Evolutionary conservation across 768 basidiomycete species (phyloP), one percentile per base, ranked within the genome.

Genomic region (Tulasnella sp.): DNA sequence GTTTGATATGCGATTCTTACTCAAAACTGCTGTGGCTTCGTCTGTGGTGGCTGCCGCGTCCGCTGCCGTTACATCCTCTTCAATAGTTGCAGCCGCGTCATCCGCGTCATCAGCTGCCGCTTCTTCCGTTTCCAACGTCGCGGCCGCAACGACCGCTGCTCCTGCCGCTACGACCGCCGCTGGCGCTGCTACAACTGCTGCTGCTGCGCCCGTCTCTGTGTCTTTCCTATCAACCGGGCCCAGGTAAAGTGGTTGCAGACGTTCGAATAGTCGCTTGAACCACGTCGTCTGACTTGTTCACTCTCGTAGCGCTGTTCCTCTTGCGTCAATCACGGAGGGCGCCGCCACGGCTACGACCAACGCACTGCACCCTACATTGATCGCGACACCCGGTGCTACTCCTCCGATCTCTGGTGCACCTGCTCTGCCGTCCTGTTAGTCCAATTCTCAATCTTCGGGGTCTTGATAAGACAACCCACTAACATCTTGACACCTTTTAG

Each of bases 331-430:
- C 61, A 70, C 74, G 24, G 73, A 76, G 2, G 72, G 67, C 51
- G 76, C 76, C 9, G 41, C 75, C 26, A 73, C 73, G 45, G 73
- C 73, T 21, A 56, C 74, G 0, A 82, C 82, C 1, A 65, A 67
- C 26, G 69, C 80, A 2, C 69, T 85, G 3, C 70, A 73, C 3
- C 68, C 76, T 1, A 81, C 79, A 7, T 74, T 69, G 56, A 63
- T 77, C 3, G 72, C 81, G 3, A 59, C 56, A 7, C 56, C 56
- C 3, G 84, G 84, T 4, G 61, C 80, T 3, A 70, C 65, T 1
- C 81, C 83, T 2, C 75, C 78, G 56, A 66, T 86, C 29, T 69
- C 78, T 1, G 73, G 75, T 59, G 86, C 85, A 1, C 85, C 85
- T 10, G 69, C 75, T n/a, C 70, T 75, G 5, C 74, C 74, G 26